Percentiles rank a stretch among this genome's conserved stretches.
phyloP scores from a whole-genome alignment of 768 basidiomycete genomes.

The Mrakia blollopis region DNA sequence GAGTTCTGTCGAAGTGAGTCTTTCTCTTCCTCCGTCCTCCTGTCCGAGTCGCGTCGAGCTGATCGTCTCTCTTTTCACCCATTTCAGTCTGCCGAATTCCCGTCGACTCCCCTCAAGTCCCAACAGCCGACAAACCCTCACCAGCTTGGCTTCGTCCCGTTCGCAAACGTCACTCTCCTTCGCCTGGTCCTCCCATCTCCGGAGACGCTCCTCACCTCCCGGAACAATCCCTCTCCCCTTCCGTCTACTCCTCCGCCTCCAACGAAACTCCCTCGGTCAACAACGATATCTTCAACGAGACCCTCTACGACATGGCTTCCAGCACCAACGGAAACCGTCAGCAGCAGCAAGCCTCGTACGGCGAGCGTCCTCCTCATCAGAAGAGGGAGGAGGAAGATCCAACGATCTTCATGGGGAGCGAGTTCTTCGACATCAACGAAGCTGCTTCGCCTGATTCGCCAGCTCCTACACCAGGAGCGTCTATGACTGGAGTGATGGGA shows the following conservation, averaged over 20 bases:
- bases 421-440: constrained; percentile 43
- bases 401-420: constrained; percentile 41
- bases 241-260: constrained; percentile 13
- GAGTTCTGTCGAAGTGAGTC: constrained; percentile 80
- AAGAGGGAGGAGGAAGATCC: constrained; percentile 37
- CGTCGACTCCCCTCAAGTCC: constrained; percentile 58
- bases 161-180: constrained; percentile 51
- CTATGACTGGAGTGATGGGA: no score
- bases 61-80: constrained; percentile 45
- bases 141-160: constrained; percentile 87
- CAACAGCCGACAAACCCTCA: constrained; percentile 49
- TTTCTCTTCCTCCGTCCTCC: constrained; percentile 38
- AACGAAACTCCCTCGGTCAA: constrained; percentile 22
- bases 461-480: not conserved
- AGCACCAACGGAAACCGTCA: not conserved
- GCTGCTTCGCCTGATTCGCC: constrained; percentile 36
- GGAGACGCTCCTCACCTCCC: not conserved
- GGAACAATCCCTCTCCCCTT: constrained; percentile 3
- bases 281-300: constrained; percentile 33
- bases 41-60: constrained; percentile 17
- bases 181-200: constrained; percentile 34
- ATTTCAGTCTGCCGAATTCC: constrained; percentile 84
- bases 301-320: constrained; percentile 3
- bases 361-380: not conserved
- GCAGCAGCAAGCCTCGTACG: not conserved